Evolutionary conservation across 1,284 basidiomycete genomes (phyloP).

Genomic region (Cryptococcus sp.): DNA sequence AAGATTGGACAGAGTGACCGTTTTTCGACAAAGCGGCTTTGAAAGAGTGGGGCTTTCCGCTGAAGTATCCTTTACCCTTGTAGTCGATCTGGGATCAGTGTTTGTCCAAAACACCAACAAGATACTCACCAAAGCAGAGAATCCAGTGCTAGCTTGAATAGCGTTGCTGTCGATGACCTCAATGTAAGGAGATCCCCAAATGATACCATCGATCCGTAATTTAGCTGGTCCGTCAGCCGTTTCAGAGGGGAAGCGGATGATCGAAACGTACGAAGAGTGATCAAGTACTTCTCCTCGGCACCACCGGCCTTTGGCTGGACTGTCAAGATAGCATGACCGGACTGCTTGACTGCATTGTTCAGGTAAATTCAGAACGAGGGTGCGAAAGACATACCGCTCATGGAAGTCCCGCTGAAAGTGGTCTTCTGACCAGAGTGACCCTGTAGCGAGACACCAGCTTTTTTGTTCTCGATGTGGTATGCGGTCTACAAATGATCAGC

Average conservation of each 20-base stretch:
- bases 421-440: conserved; percentile 98
- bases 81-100: conserved; percentile 64
- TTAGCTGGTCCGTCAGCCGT: conserved; percentile 50
- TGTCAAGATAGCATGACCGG: conserved; percentile 84
- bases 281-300: conserved; percentile 69
- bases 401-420: conserved; percentile 60
- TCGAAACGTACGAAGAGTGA: conserved; percentile 66
- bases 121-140: conserved; percentile 56
- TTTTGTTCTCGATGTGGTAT: conserved; percentile 71
- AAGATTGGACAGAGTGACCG: conserved; percentile 52
- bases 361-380: too few relatives aligned
- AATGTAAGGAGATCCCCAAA: conserved; percentile 57
- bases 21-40: conserved; percentile 66
- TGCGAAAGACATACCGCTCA: conserved; percentile 58
- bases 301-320: conserved; percentile 59
- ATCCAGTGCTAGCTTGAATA: conserved; percentile 76
- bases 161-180: conserved; percentile 80
- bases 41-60: conserved; percentile 88
- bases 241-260: conserved; percentile 1
- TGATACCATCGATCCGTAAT: conserved; percentile 58
- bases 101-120: neutral
- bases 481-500: conserved; percentile 43
- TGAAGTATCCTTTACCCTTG: conserved; percentile 93
- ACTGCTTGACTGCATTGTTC: conserved; percentile 69
- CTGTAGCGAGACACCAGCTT: conserved; percentile 71